phyloP scores from a whole-genome alignment of 2,329 filamentous ascomycete species.

The Colletotrichum sansevieriae region DNA sequence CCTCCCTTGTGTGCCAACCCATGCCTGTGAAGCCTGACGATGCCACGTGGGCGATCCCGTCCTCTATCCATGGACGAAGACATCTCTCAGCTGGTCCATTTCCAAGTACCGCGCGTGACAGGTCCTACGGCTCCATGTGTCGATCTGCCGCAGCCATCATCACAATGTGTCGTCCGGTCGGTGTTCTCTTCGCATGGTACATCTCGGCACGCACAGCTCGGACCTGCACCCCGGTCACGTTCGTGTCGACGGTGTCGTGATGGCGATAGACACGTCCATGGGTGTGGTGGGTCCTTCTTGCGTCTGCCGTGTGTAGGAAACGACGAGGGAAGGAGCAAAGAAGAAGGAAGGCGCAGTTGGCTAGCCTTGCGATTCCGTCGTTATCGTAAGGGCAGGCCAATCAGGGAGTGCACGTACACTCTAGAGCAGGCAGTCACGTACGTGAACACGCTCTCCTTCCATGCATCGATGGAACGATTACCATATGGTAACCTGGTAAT shows the following conservation, averaged over 20 bases:
- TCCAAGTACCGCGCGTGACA: neutral
- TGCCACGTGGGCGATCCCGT: neutral
- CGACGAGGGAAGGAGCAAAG: neutral
- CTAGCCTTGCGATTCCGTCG: neutral
- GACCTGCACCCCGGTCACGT: neutral
- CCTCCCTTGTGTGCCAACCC: constrained; percentile 1
- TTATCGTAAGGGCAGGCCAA: neutral
- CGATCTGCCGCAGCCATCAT: neutral
- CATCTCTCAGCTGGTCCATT: neutral
- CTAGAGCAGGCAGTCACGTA: neutral
- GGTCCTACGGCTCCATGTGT: neutral
- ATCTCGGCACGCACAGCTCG: neutral
- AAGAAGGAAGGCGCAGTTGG: constrained; percentile 3
- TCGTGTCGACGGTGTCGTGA: constrained; percentile 7
- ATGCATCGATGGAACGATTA: neutral
- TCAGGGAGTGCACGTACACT: neutral
- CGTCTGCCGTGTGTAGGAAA: neutral
- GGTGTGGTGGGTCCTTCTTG: neutral
- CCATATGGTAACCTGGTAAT: constrained; percentile 6
- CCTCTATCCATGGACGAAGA: neutral
- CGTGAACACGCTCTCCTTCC: neutral
- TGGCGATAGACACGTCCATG: constrained; percentile 1
- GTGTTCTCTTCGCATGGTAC: too few relatives aligned
- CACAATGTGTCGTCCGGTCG: neutral
- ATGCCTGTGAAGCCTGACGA: neutral